Evolutionary conservation across 768 basidiomycete genomes (phyloP), one percentile per base, ranked within the genome.

Genomic region (Mycena polygramma): DNA sequence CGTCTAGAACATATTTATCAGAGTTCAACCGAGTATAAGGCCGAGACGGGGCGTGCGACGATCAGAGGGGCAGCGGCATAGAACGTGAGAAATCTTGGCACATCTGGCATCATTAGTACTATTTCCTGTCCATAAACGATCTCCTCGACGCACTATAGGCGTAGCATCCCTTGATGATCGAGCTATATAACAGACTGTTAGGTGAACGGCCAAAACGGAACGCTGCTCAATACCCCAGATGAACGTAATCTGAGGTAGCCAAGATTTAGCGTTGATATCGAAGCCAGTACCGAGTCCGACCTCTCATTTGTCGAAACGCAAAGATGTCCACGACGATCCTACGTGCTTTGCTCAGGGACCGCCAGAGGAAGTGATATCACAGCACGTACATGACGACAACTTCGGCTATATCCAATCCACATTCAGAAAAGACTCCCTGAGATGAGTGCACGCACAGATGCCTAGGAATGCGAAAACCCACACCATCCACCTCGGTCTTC

Each of bases 151-250:
- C 39, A 67, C 66, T 67, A 22, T 67, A 67, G 39, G 66, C 66
- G 20, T 67, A 60, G 22, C 66, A 67, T 43, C 66, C 66, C 30
- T 54, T 67, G n/a, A 67, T 39, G 26, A 61, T 60, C 7, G 58
- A 46, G 0, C 66, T 67, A 26, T 14, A 36, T 35, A 2, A 6
- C 30, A 2, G 41, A 2, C 10, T 15, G 52, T 55, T 10, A 35
- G 39, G 13, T 6, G 10, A 17, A n/a, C 4, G 4, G 36, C 2
- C 19, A 8, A 4, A 9, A 20, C 53, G 22, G 35, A 20, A 19
- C 15, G 20, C 35, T 10, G 7, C 6, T 36, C 35, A 0, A 37
- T 35, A 66, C 65, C 65, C 65, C 3, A 66, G 65, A 43, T 66
- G 65, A 7, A 66, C 48, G 24, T 66, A 66, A 51, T 66, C 65